phyloP scores from a whole-genome alignment of 371 early-diverging fungal genomes.

The Amoeboaphelidium protococcarum region DNA sequence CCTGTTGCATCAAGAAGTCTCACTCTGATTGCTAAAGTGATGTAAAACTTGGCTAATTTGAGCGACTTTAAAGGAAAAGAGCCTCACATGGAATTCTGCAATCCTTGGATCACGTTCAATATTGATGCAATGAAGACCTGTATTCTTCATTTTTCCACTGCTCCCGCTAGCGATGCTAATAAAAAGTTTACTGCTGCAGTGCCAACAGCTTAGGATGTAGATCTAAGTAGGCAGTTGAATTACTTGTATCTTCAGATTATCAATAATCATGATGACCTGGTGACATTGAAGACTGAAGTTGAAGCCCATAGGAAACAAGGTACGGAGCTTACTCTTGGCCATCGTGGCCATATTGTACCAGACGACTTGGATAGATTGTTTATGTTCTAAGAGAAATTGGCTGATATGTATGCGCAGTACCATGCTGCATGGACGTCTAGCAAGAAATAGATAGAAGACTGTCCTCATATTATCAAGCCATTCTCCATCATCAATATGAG shows the following conservation, averaged over 20 bases:
- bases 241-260: background rate
- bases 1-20: background rate
- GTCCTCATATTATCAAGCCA: background rate
- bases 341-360: background rate
- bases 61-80: conserved; percentile 2
- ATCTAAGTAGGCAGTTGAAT: background rate
- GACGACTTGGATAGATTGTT: background rate
- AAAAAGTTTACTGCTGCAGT: background rate
- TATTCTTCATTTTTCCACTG: background rate
- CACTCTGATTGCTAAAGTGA: conserved; percentile 3
- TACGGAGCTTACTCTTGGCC: background rate
- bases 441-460: background rate
- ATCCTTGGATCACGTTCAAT: background rate
- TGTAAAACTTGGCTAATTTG: conserved; percentile 4
- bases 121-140: background rate
- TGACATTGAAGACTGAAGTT: background rate
- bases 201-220: background rate
- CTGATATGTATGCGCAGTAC: background rate
- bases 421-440: background rate
- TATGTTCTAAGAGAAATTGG: background rate
- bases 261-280: background rate
- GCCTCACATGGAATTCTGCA: conserved; percentile 2
- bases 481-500: background rate
- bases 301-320: background rate
- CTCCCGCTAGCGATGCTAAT: background rate